Evolutionary conservation across 2,329 filamentous ascomycete species (phyloP).

Genomic region (Hymenoscyphus repandus): DNA sequence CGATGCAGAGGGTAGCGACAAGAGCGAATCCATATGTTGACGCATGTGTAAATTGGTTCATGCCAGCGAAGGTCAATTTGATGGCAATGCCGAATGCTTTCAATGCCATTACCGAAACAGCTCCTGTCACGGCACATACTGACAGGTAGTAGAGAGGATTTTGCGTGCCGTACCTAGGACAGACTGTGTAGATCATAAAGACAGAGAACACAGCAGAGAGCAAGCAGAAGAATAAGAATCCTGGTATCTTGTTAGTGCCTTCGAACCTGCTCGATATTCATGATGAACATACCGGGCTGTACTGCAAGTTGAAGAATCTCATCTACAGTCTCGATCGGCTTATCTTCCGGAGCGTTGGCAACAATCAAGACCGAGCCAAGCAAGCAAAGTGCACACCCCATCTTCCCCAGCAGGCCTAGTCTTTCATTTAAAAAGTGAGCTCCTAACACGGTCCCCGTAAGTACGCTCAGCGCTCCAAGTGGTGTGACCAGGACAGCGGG

Average conservation of each 20-base stretch:
- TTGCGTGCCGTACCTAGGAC: constrained; percentile 83
- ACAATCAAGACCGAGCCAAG: constrained; percentile 97
- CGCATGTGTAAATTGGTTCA: constrained; percentile 91
- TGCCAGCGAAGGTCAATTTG: constrained; percentile 85
- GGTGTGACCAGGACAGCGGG: constrained; percentile 98
- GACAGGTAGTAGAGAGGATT: constrained; percentile 95
- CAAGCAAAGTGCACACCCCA: constrained; percentile 92
- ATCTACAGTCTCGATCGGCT: constrained; percentile 86
- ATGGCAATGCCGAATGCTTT: constrained; percentile 97
- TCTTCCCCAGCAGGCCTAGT: constrained; percentile 80
- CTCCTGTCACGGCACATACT: constrained; percentile 95
- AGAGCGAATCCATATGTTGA: constrained; percentile 98
- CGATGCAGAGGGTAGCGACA: constrained; percentile 83
- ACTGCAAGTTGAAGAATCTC: constrained; percentile 86
- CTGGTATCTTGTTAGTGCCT: constrained; percentile 40
- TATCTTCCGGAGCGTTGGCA: constrained; percentile 89
- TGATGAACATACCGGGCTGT: constrained; percentile 64
- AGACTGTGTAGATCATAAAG: constrained; percentile 94
- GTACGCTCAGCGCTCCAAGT: constrained; percentile 83
- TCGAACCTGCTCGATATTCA: background rate
- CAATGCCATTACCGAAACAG: constrained; percentile 97
- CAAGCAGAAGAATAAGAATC: constrained; percentile 81
- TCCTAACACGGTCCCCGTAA: constrained; percentile 90
- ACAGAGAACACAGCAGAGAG: constrained; percentile 76
- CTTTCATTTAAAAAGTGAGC: constrained; percentile 91